A percentile compares a stretch with the other conserved stretches of the same genome.
phyloP scores from a whole-genome alignment of 1,284 basidiomycete species.

The Thelephora terrestris region DNA sequence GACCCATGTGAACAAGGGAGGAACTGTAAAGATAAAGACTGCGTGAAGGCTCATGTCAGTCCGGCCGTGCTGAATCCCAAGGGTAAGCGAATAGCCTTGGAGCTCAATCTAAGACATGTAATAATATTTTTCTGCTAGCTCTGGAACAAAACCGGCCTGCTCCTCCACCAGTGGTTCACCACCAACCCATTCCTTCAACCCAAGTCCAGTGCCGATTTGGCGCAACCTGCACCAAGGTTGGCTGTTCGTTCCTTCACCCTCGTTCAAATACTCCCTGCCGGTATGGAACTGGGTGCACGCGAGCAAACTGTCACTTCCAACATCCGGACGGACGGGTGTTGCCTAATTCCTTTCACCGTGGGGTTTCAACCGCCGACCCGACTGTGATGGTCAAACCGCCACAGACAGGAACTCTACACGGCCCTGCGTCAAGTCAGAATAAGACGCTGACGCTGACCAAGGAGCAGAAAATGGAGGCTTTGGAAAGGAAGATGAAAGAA shows the following conservation, averaged over 20 bases:
- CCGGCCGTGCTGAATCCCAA: constrained; percentile 63
- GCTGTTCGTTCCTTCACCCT: constrained; percentile 63
- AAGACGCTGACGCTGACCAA: constrained; percentile 23
- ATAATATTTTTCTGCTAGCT: constrained; percentile 15
- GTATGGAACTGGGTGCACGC: constrained; percentile 71
- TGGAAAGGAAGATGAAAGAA: constrained; percentile 49
- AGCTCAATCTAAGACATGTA: neutral
- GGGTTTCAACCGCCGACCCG: constrained; percentile 48
- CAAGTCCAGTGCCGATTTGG: constrained; percentile 64
- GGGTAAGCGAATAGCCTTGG: constrained; percentile 29
- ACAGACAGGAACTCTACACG: constrained; percentile 53
- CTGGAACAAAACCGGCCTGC: constrained; percentile 34
- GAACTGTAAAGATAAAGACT: constrained; percentile 84
- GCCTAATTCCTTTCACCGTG: constrained; percentile 67
- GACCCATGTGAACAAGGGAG: constrained; percentile 82
- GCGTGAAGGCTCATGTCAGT: constrained; percentile 81
- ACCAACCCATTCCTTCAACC: constrained; percentile 18
- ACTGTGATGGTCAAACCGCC: constrained; percentile 49
- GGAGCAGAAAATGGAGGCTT: constrained; percentile 37
- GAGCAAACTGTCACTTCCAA: constrained; percentile 63
- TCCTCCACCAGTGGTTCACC: constrained; percentile 19
- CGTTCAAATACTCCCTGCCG: constrained; percentile 49
- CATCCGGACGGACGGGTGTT: constrained; percentile 74
- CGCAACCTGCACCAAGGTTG: constrained; percentile 60
- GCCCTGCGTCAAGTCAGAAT: constrained; percentile 52